Percentiles rank a stretch among this genome's conserved stretches.
Evolutionary conservation across 1,139 yeast genomes (phyloP).

Genomic region (Zygosaccharomyces pseudobailii): DNA sequence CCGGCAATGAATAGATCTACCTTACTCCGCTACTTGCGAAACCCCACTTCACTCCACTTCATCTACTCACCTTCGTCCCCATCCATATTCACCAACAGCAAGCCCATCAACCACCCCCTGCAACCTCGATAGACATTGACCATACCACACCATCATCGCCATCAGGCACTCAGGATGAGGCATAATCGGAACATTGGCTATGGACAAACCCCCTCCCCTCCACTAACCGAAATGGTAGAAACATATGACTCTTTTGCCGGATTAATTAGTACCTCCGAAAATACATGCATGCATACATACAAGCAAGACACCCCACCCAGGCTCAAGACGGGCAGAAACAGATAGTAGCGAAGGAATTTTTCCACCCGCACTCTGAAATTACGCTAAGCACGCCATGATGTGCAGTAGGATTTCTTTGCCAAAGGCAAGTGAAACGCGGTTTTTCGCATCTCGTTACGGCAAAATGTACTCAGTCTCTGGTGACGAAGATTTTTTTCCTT

Average conservation of each 20-base stretch:
- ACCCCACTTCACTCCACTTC: too few relatives aligned
- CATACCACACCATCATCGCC: background rate
- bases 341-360: background rate
- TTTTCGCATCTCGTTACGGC: slow-evolving; percentile 1
- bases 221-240: background rate
- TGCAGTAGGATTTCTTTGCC: too few relatives aligned
- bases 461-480: background rate
- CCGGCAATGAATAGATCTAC: background rate
- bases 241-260: background rate
- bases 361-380: background rate
- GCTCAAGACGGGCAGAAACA: background rate
- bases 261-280: background rate
- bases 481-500: slow-evolving; percentile 2
- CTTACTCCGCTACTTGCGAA: too few relatives aligned
- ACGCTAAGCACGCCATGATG: background rate
- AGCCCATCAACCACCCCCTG: background rate
- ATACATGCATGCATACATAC: background rate
- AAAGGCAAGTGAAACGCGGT: background rate
- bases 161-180: background rate
- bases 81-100: background rate
- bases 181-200: background rate
- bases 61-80: too few relatives aligned
- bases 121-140: background rate
- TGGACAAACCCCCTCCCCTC: background rate
- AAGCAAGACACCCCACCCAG: background rate